Evolutionary conservation across 2,329 filamentous ascomycete species (phyloP), one percentile per base, ranked within the genome.

Genomic region (Sporothrix pallida): DNA sequence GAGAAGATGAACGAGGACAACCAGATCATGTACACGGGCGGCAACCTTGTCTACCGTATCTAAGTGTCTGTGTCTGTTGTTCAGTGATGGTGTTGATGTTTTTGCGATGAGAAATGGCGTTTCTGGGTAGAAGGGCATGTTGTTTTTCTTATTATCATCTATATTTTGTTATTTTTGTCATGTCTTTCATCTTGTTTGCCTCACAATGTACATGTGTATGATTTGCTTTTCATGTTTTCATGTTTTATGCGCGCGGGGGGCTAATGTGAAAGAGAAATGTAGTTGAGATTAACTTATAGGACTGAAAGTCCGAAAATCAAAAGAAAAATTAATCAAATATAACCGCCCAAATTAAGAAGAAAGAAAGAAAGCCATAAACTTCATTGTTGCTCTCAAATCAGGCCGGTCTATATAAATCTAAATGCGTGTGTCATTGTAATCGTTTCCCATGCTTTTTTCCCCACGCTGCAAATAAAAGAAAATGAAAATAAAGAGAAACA

Each of bases 11-110:
- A 93, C 78, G 90, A 93, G 76, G 86, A 87, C 78, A 98, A 98
- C 81, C 91, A 95, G 84, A 91, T 99, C 80, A 99, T 99, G 95
- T 95, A 86, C 76, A 84, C 86, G 12, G 86, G 87, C 78, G 91
- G 90, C 58, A 87, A 91, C 69, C 84, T 90, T 75, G 89, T 93
- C 62, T 93, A 92, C 81, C 91, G 91, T 82, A 89, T 93, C 73
- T 93, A 62, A 68, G 3, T 10, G 56, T 10, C 13, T n/a, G 9
- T 9, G 10, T 10, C 13, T n/a, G 9, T 9, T 3, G 20, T 37
- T 4, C 15, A 12, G 8, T 31, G 31, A 42, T 3, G 17, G 46
- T 44, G 48, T 44, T 44, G 26, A 62, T 26, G 63, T 8, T 26
- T 58, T 60, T n/a, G 44, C 37, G 52, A 44, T 26, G 26, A 46